Percentiles rank a stretch among this genome's conserved stretches.
These are phyloP conservation scores for Pseudotsuga menziesii DNA, from an alignment of 75 land plant species.

Conservation along the genomic window DNA sequence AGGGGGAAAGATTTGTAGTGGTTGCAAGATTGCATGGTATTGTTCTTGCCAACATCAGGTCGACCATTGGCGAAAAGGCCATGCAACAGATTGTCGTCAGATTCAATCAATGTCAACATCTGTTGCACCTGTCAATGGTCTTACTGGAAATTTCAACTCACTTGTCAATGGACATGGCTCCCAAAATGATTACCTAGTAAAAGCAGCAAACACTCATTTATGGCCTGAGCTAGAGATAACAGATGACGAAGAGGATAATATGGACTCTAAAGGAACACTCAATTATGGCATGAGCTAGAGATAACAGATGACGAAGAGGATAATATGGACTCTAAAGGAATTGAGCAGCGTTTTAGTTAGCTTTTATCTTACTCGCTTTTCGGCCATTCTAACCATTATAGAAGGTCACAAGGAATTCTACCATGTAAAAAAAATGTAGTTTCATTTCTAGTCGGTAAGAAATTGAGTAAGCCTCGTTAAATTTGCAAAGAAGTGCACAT, in stretches of 20 bases:
- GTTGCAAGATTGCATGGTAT: conserved; percentile 59
- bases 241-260: conserved; percentile 47
- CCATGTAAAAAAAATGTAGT: too few species aligned
- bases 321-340: conserved; percentile 13
- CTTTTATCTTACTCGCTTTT: too few species aligned
- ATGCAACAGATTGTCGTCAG: conserved; percentile 43
- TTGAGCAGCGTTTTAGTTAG: too few species aligned
- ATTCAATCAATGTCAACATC: conserved; percentile 8
- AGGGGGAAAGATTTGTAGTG: conserved; percentile 71
- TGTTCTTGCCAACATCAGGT: conserved; percentile 86
- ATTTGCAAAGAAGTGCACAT: too few species aligned
- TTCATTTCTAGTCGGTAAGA: too few species aligned
- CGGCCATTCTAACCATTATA: too few species aligned
- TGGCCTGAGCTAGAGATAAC: conserved; percentile 88
- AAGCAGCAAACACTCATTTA: conserved; percentile 32
- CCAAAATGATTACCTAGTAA: not conserved
- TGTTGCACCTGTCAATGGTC: not conserved
- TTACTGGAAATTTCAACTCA: not conserved
- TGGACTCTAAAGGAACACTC: conserved; percentile 18
- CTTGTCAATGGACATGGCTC: not conserved
- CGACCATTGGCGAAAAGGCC: conserved; percentile 70
- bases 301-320: conserved; percentile 55
- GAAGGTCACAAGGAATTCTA: too few species aligned
- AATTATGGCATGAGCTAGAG: conserved; percentile 84
- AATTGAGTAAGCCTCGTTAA: too few species aligned